phyloP scores from a whole-genome alignment of 768 basidiomycete genomes.

The Mycena kentingensis region DNA sequence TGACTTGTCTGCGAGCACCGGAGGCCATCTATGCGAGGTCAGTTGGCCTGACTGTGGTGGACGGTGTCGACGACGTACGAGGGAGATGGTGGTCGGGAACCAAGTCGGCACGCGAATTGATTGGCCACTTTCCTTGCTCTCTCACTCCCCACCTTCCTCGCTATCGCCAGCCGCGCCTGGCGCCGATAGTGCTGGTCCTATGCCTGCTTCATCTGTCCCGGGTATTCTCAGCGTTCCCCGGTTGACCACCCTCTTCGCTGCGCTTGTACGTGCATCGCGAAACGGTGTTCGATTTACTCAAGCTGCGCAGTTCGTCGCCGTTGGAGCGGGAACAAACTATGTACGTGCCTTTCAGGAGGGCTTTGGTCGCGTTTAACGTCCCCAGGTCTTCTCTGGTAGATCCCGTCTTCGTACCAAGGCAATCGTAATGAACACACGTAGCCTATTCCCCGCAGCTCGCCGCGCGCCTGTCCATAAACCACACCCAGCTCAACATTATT shows the following conservation, averaged over 20 bases:
- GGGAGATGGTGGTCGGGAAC: background rate
- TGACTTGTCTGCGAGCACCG: conserved; percentile 15
- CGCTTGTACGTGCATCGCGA: too few species aligned
- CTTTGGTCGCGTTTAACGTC: background rate
- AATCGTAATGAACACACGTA: conserved; percentile 25
- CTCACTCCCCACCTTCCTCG: too few species aligned
- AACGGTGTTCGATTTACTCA: too few species aligned
- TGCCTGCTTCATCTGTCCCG: background rate
- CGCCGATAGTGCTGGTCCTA: too few species aligned
- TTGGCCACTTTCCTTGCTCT: too few species aligned
- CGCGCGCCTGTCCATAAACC: conserved; percentile 67
- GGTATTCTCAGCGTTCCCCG: conserved; percentile 17
- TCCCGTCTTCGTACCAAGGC: background rate
- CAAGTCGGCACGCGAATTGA: too few species aligned
- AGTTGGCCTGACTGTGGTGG: background rate
- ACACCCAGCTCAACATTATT: conserved; percentile 82
- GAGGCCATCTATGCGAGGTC: conserved; percentile 8
- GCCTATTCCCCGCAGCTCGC: conserved; percentile 90
- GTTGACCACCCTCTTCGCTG: conserved; percentile 16
- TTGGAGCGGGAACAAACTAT: conserved; percentile 22
- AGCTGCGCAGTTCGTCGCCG: too few species aligned
- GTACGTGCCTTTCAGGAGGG: conserved; percentile 1
- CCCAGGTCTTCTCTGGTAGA: conserved; percentile 23
- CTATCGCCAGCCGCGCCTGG: too few species aligned
- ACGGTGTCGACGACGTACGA: background rate